Evolutionary conservation across 2,329 filamentous ascomycete genomes (phyloP).

Genomic region (Alternaria angustiovoidea): DNA sequence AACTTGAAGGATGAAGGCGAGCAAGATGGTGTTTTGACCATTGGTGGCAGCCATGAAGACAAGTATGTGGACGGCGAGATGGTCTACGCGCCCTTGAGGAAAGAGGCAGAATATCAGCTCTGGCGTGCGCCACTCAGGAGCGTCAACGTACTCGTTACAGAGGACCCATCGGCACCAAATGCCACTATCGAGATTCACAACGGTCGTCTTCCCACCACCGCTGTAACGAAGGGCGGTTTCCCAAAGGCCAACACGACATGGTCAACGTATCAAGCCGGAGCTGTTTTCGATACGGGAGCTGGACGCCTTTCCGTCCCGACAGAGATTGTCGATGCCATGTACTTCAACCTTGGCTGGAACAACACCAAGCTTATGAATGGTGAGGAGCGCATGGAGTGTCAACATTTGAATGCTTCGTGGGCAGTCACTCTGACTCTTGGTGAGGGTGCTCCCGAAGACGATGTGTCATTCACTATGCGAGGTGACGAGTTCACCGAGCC

Average conservation of each 20-base stretch:
- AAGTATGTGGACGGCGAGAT: constrained; percentile 70
- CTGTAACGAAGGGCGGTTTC: background rate
- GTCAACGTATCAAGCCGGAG: constrained; percentile 1
- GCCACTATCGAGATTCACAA: constrained; percentile 10
- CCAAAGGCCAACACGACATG: constrained; percentile 17
- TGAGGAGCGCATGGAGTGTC: constrained; percentile 23
- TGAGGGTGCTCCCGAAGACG: constrained; percentile 13
- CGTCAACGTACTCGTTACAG: constrained; percentile 15
- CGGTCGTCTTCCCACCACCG: constrained; percentile 5
- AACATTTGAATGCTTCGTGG: constrained; percentile 29
- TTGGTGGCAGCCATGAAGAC: constrained; percentile 55
- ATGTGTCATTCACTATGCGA: constrained; percentile 23
- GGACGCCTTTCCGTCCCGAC: constrained; percentile 22
- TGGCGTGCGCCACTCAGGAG: constrained; percentile 25
- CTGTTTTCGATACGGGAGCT: constrained; percentile 31
- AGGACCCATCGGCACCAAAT: constrained; percentile 15
- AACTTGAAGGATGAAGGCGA: constrained; percentile 12
- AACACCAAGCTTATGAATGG: constrained; percentile 17
- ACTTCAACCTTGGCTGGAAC: constrained; percentile 32
- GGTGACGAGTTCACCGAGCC: constrained; percentile 17
- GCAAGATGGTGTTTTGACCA: constrained; percentile 26
- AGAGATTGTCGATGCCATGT: constrained; percentile 19
- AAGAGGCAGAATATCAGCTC: constrained; percentile 22
- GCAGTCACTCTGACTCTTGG: constrained; percentile 26
- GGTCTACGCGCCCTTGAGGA: constrained; percentile 45